Base-by-base conservation (phyloP, 1,284 basidiomycete genomes). In the Puccinia novopanici region DNA sequence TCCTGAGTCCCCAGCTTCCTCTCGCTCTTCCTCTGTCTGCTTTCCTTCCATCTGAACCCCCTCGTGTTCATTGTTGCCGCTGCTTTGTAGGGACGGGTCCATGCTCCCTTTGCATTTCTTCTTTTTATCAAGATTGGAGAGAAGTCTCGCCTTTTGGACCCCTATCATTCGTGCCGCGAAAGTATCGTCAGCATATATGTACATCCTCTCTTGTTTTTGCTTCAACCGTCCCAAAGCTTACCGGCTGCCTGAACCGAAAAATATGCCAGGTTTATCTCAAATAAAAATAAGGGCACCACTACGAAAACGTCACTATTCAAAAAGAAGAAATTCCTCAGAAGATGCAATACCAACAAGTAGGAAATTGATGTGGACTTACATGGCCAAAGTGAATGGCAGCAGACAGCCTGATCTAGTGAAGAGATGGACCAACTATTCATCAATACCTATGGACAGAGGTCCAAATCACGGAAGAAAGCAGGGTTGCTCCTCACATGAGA, bases 241-340 rank as follows among this genome's bases (percentile, higher is more conserved):
- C 77, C 77, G 27, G 63, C 52, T 17, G 57, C 45, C 71, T 79
- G 77, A 9, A 79, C 30, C 8, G 55, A 59, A 63, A 79, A 79
- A 52, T 79, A 79, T 19, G 68, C 77, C 37, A 79, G 34, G 45
- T 79, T 79, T 52, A 79, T 72, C 52, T 79, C 77, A 40, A 79
- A 79, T 22, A 63, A 17, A 72, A 79, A 79, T 48, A 72, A 27
- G 8, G 77, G 77, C 17, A 79, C 68, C 8, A 79, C 52, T 50
- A 67, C 48, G 27, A 79, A 72, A 48, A 63, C 45, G 17, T 79
- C 77, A 42, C 77, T 79, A 15, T 34, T 10, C 45, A 24, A 50
- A 50, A 50, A 40, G 67, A 17, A 30, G 4, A 45, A 9, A 68
- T n/a, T 45, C n/a, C n/a, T 34, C 34, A 34, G 34, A 34, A 34